Evolutionary conservation across 805 yeast genomes (phyloP), one percentile per base, ranked within the genome.

Genomic region (Wickerhamomyces strasburgensis): DNA sequence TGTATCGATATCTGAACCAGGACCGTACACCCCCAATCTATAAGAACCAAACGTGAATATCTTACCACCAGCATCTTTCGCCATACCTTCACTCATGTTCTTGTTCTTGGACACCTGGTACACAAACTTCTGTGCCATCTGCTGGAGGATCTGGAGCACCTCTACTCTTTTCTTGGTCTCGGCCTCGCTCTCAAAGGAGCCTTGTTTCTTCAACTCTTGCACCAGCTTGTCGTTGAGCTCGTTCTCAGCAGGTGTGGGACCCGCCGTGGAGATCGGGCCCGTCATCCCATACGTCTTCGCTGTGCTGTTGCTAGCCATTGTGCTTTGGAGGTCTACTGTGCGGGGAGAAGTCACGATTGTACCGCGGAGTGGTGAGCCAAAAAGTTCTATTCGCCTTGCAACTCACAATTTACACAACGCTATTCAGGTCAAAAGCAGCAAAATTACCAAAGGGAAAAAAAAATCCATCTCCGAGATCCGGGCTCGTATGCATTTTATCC

Each of bases 61-160:
- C 58, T 93, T 93, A 26, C 98, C 98, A 27, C 98, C 98, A 0
- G 98, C 95, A 60, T 93, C 98, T 38, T 67, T 73, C 0, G 98
- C 95, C 97, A 93, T 88, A 2, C 97, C 96, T 43, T 93, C 98
- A 25, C 88, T 78, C 96, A 93, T 88, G 55, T 90, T 89, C 54
- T 84, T 88, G 43, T 71, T 75, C 46, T 75, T 71, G 3, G 94
- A 82, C 7, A 88, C 97, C 11, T 64, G 73, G 52, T 76, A 84
- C 2, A 93, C 98, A 62, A 90, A 90, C 46, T 82, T 85, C 50
- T 81, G 75, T 0, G 84, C 75, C 51, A 93, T 54, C 44, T 75
- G 70, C 57, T 93, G 98, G 44, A 93, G 60, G 6, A 72, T 65
- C 33, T 72, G 68, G 27, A 93, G 68, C 8, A 86, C 90, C 44